Evolutionary conservation across 345 rosid genomes (phyloP).

Genomic region (Psidium guajava): DNA sequence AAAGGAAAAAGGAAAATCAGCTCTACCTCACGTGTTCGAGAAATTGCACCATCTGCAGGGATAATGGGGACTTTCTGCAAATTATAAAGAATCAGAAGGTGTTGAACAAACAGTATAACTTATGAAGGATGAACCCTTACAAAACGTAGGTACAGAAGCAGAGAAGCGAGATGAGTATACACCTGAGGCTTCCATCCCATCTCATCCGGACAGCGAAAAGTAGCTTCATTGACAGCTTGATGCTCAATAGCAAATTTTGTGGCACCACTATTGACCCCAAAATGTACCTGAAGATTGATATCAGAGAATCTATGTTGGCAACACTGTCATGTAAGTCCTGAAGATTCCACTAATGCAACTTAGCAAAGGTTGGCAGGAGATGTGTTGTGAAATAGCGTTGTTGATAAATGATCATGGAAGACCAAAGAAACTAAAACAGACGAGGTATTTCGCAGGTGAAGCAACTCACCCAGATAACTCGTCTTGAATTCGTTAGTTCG

Average conservation of each 20-base stretch:
- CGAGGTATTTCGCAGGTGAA: background rate
- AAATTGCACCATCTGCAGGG: slow-evolving; percentile 69
- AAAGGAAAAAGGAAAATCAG: background rate
- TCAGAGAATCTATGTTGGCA: background rate
- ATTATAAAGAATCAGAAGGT: background rate
- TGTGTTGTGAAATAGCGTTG: background rate
- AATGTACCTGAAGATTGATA: slow-evolving; percentile 43
- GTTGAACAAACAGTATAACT: background rate
- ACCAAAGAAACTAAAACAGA: background rate
- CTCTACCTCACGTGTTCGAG: slow-evolving; percentile 63
- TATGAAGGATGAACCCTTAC: background rate
- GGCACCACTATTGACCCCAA: slow-evolving; percentile 97
- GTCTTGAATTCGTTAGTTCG: slow-evolving; percentile 31
- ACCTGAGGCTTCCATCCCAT: slow-evolving; percentile 99
- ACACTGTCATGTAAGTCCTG: background rate
- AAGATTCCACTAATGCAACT: background rate
- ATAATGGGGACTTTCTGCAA: slow-evolving; percentile 78
- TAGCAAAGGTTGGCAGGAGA: background rate
- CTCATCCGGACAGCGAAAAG: slow-evolving; percentile 95
- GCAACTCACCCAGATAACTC: slow-evolving; percentile 66
- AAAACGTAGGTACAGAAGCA: background rate
- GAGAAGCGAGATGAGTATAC: background rate
- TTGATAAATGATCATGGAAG: background rate
- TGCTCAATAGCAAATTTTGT: slow-evolving; percentile 76
- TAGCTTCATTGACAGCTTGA: slow-evolving; percentile 96